Evolutionary conservation across 352 stramenopile species (phyloP), one percentile per base, ranked within the genome.

Genomic region (Saprolegnia diclina): DNA sequence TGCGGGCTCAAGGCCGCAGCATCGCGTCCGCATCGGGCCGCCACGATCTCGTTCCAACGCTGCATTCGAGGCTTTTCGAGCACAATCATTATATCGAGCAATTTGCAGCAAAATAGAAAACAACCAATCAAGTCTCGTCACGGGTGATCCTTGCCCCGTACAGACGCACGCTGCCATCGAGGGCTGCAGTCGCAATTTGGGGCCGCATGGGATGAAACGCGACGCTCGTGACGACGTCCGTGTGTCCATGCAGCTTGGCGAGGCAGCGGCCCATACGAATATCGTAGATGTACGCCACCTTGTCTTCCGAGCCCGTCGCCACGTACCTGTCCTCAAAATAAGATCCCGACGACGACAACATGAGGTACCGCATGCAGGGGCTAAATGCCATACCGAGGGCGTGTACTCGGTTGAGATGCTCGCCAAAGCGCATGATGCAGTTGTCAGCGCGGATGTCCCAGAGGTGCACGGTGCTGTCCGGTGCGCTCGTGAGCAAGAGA

Each of bases 381-480:
- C 83, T 94, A 67, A 96, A 96, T 16, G 82, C 77, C 38, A 83
- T 71, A 7, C 83, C 82, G 1, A 95, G 61, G 5, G 73, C 67
- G 32, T 97, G 87, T 18, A 92, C 82, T 59, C 86, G 83, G 74
- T 96, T 95, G 19, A 86, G 72, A 71, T 97, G 89, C 64, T 93
- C 83, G 38, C 75, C 72, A 55, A 96, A 93, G 52, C 78, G 83
- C 79, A 94, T 89, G 62, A 93, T 83, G 68, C 84, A 91, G 44
- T 93, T 91, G 72, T 91, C 81, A 26, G 84, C 81, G 66, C 89
- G 83, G 56, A 97, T 83, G 72, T 96, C 88, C 88, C 89, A 96
- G 42, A 96, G 67, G 64, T 91, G 78, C 21, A 83, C 77, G 48
- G 77, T 89, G 74, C 71, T 91, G 68, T 89, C 87, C 0, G 79